Evolutionary conservation across 306 rosid species (phyloP), one percentile per base, ranked within the genome.

Genomic region (Fragaria vesca): DNA sequence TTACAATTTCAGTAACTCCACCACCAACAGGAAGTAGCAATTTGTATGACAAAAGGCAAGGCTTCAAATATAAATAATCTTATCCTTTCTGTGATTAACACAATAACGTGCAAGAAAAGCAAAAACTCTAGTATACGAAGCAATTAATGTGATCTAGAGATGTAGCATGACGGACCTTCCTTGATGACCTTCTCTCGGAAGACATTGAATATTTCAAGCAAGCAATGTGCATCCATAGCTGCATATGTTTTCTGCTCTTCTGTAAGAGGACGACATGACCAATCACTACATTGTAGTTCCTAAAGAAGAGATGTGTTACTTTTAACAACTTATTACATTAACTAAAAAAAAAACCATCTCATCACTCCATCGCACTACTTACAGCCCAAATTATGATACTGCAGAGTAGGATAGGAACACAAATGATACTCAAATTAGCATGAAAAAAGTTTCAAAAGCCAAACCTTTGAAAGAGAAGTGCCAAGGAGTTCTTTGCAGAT

Each of bases 261-360:
- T 71, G 98, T 85, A 80, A 94, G 98, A 74, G 98, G 97, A 76
- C 98, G 93, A 24, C 36, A 71, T 66, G 98, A 94, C 98, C 98
- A 94, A 83, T 94, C 98, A 85, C 98, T 94, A 90, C 97, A 92
- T 92, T 94, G 97, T 83, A 92, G 98, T 82, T 94, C 98, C 98
- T 92, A 89, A 78, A 85, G 75, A 81, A 85, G 72, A 82, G 70
- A 82, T 77, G 84, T 77, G 78, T 83, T 81, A 47, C 76, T 81
- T 84, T 84, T 75, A 88, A 84, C 78, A 82, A 73, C 45, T 47
- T 48, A 74, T 50, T 77, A 69, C 20, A 75, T 68, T 13, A 77
- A 84, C 47, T 67, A 79, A 76, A 86, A 54, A 48, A 65, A 65
- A 16, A 63, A 63, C 18, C 69, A 74, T 74, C 45, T n/a, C 58